Conservation (phyloP, 202 grass and related monocot species). For the Setaria italica region DNA sequence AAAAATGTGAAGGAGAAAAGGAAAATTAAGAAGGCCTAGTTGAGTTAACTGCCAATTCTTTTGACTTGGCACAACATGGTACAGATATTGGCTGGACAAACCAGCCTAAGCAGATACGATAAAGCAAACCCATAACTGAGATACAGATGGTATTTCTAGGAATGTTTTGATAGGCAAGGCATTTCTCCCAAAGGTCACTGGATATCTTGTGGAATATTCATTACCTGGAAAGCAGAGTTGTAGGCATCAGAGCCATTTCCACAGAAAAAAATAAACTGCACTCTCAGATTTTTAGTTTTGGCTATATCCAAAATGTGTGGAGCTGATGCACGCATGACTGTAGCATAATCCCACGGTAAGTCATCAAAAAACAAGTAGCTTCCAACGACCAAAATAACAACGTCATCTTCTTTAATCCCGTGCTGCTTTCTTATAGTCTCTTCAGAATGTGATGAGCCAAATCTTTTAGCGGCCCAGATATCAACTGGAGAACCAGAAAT, state of each 20-base stretch:
- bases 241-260: conserved; percentile 74
- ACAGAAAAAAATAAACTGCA: conserved; percentile 81
- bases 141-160: background rate
- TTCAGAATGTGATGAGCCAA: conserved; percentile 59
- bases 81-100: conserved; percentile 5
- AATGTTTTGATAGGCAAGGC: background rate
- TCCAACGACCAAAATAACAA: conserved; percentile 80
- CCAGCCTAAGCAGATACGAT: conserved; percentile 6
- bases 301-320: conserved; percentile 61
- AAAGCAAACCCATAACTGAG: background rate
- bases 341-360: conserved; percentile 78
- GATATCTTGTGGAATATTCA: conserved; percentile 35
- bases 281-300: conserved; percentile 59
- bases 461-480: conserved; percentile 68
- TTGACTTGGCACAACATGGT: conserved; percentile 11
- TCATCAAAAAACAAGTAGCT: conserved; percentile 87
- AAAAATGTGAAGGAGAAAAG: background rate
- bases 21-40: background rate
- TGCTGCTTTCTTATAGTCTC: conserved; percentile 60
- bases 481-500: conserved; percentile 83
- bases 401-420: conserved; percentile 67
- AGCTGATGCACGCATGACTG: conserved; percentile 69
- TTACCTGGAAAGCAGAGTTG: conserved; percentile 81
- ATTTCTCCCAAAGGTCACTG: conserved; percentile 14
- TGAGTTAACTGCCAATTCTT: background rate